Conservation (phyloP, 106 monocot genomes). For the Phalaenopsis equestris region DNA sequence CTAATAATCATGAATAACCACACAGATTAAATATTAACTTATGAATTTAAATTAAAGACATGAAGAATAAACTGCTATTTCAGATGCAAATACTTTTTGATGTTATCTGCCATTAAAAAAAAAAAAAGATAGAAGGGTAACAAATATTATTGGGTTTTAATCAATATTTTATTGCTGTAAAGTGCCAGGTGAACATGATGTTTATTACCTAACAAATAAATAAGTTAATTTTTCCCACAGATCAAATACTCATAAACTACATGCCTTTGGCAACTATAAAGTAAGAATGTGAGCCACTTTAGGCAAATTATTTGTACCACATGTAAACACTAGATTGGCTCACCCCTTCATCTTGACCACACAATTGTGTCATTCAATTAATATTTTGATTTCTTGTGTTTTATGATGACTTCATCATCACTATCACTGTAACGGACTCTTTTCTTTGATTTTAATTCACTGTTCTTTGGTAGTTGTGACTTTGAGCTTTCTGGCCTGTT, state of each 20-base stretch:
- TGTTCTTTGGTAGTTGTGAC: conserved; percentile 29
- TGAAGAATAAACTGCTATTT: neutral
- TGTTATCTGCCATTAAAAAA: too few species aligned
- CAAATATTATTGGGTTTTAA: neutral
- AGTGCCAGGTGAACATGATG: neutral
- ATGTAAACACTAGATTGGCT: neutral
- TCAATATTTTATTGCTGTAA: too few species aligned
- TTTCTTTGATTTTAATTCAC: conserved; percentile 57
- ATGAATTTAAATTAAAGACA: neutral
- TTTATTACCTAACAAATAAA: conserved; percentile 4
- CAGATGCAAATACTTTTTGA: neutral
- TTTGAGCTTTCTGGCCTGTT: conserved; percentile 67
- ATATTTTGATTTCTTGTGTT: conserved; percentile 40
- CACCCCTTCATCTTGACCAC: neutral
- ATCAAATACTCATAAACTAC: neutral
- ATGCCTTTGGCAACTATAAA: conserved; percentile 1
- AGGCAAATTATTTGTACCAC: neutral
- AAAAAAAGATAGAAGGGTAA: neutral
- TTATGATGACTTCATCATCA: conserved; percentile 76
- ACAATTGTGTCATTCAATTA: neutral
- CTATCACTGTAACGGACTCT: conserved; percentile 58
- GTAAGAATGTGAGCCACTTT: neutral
- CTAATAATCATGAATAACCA: neutral
- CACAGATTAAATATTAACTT: neutral
- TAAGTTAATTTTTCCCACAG: neutral